Percentiles rank a stretch among this genome's conserved stretches.
These are phyloP conservation scores for Flaveria sonorensis DNA, from an alignment of 129 eudicot genomes.

Conservation along the genomic window DNA sequence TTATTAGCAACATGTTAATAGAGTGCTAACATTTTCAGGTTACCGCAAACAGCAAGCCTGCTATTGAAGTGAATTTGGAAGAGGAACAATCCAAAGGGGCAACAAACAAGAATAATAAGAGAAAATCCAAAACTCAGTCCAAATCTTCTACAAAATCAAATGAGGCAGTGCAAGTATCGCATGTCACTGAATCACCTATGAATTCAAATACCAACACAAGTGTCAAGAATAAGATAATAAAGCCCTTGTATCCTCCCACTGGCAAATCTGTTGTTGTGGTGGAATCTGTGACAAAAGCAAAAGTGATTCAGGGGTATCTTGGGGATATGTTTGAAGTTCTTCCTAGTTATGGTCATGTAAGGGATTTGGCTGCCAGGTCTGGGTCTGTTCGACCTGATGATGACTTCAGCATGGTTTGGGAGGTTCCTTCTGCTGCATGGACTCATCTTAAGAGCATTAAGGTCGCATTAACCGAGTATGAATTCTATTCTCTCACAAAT, in stretches of 20 bases:
- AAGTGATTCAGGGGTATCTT: slow-evolving; percentile 93
- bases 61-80: slow-evolving; percentile 41
- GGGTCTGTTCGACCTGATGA: slow-evolving; percentile 94
- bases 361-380: slow-evolving; percentile 96
- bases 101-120: slow-evolving; percentile 29
- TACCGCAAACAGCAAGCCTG: slow-evolving; percentile 31
- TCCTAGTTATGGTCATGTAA: slow-evolving; percentile 95
- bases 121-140: slow-evolving; percentile 36
- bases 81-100: slow-evolving; percentile 39
- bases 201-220: slow-evolving; percentile 26
- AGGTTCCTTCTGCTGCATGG: slow-evolving; percentile 96
- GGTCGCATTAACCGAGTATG: slow-evolving; percentile 82
- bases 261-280: slow-evolving; percentile 85
- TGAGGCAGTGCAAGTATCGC: slow-evolving; percentile 27
- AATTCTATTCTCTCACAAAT: slow-evolving; percentile 13
- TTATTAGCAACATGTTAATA: slow-evolving; percentile 31
- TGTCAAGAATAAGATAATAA: slow-evolving; percentile 38
- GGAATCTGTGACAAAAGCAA: slow-evolving; percentile 91
- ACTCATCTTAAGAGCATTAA: slow-evolving; percentile 94
- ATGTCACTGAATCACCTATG: slow-evolving; percentile 35
- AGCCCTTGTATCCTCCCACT: slow-evolving; percentile 75
- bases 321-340: slow-evolving; percentile 95
- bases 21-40: slow-evolving; percentile 47
- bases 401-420: slow-evolving; percentile 98
- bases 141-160: slow-evolving; percentile 25